A percentile compares a stretch with the other conserved stretches of the same genome.
Conservation (phyloP, 2,329 filamentous ascomycete species). For the Ascochyta fabae region DNA sequence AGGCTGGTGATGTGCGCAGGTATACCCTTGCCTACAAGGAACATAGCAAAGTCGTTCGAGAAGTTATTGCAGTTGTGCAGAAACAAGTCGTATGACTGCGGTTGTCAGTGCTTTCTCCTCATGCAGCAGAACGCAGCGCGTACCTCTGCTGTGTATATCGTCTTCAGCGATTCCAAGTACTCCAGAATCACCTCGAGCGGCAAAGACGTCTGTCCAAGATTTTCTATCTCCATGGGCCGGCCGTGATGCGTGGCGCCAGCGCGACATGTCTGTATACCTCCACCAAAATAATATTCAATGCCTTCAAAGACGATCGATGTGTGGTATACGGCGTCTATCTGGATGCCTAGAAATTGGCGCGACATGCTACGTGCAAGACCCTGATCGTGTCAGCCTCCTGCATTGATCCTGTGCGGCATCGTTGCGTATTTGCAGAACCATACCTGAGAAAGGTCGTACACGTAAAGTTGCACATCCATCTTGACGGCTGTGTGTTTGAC, state of each 20-base stretch:
- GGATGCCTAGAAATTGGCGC: conserved; percentile 65
- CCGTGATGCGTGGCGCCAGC: conserved; percentile 89
- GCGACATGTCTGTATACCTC: conserved; percentile 79
- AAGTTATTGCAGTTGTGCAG: conserved; percentile 98
- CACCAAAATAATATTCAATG: conserved; percentile 91
- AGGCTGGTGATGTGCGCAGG: conserved; percentile 85
- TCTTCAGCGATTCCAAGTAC: conserved; percentile 82
- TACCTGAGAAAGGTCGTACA: conserved; percentile 59
- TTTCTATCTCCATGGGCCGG: conserved; percentile 75
- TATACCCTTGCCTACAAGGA: conserved; percentile 86
- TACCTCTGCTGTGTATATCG: conserved; percentile 82
- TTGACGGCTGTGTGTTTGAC: background rate
- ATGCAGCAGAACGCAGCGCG: background rate
- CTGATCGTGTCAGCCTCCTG: conserved; percentile 41
- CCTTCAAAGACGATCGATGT: conserved; percentile 85
- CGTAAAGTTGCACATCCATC: conserved; percentile 60
- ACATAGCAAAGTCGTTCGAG: conserved; percentile 88
- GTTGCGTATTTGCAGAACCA: background rate
- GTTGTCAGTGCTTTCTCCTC: background rate
- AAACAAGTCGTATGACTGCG: conserved; percentile 77
- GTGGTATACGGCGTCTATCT: conserved; percentile 93
- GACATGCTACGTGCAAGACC: conserved; percentile 64
- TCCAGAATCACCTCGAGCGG: conserved; percentile 83
- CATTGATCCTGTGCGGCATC: too few relatives aligned
- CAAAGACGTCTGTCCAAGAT: conserved; percentile 77